Evolutionary conservation across 495 filamentous ascomycete genomes (phyloP), one percentile per base, ranked within the genome.

Genomic region (Aspergillus homomorphus): DNA sequence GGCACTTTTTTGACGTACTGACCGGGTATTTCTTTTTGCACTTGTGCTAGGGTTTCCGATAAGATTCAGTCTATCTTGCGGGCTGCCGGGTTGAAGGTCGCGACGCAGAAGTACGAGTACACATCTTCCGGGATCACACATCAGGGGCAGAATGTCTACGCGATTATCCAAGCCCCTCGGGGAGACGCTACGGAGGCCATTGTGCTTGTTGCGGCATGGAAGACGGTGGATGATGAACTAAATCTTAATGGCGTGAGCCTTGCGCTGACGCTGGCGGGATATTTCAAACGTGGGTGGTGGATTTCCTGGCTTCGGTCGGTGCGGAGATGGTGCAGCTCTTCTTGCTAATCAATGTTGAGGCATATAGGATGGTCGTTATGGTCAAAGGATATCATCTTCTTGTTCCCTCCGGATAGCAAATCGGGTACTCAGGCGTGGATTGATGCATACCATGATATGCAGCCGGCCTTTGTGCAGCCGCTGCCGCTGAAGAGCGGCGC

Each of bases 181-280:
- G 92, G 94, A 26, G 94, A 98, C 77, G 94, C 95, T n/a, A 98
- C 95, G 4, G 94, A 98, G 73, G 95, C 94, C 18, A 90, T 98
- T 66, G 94, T 98, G 33, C 77, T 98, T 19, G 86, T 95, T 28
- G 92, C 87, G 42, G 87, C 91, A 1, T 96, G 91, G 92, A 83
- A 80, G 69, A 98, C 94, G 53, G 87, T 88, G 62, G 84, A 91
- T 56, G 85, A 84, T 4, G 82, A 88, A 62, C 67, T 92, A 61
- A 98, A 98, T 71, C 76, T 87, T 60, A 92, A 89, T 62, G 94
- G 92, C 19, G 84, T 98, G 18, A 88, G 90, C 1, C 82, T 98
- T 46, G 85, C 89, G 9, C 73, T 98, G 65, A 91, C 92, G 0
- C 74, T 98, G 58, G 90, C 91, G 14, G 81, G 94, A 64, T 98